Base-by-base conservation (phyloP, 2,329 filamentous ascomycete species). In the Dothideomycetidae sp. region DNA sequence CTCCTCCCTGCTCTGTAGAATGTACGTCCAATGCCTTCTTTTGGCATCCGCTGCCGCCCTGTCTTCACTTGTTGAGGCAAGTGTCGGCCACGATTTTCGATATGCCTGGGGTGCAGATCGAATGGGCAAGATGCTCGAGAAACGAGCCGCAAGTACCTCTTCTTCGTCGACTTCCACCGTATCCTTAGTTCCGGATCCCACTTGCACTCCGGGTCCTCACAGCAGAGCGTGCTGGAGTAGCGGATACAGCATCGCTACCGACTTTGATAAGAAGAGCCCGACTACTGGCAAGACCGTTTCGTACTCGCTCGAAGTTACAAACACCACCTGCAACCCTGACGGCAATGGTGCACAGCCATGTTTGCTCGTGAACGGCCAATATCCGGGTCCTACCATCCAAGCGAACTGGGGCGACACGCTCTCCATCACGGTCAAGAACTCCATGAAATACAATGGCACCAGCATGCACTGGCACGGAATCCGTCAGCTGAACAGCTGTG, bases 361-460 rank as follows among this genome's bases (percentile, higher is more conserved):
- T 30, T 39, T 63, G 42, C 62, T 81, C 18, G 61, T 81, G 50
- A 78, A 80, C 50, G 71, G 70, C 5, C 66, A 72, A 30, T 77
- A 71, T 42, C 79, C 79, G 1, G 80, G 76, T 0, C 80, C 79
- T 1, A 62, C 67, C 10, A 72, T 85, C 37, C 42, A 50, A 30
- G 52, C 59, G 41, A 50, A 61, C 46, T 50, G 67, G 65, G 65
- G 60, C 16, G 60, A 66, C 39, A 57, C 44, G 19, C 57, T 76
- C 4, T 50, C 55, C n/a, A 53, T 74, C 10, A 68, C 68, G 36
- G 64, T 77, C 12, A 68, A 57, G 28, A 78, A 75, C 50, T 46
- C 57, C 26, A 29, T 63, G 52, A 54, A 55, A 5, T 50, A 60
- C 43, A 76, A 78, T 43, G 71, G 71, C 18, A 75, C 71, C 12